Evolutionary conservation across 1,284 basidiomycete genomes (phyloP).

Genomic region (Pseudozyma sp.): DNA sequence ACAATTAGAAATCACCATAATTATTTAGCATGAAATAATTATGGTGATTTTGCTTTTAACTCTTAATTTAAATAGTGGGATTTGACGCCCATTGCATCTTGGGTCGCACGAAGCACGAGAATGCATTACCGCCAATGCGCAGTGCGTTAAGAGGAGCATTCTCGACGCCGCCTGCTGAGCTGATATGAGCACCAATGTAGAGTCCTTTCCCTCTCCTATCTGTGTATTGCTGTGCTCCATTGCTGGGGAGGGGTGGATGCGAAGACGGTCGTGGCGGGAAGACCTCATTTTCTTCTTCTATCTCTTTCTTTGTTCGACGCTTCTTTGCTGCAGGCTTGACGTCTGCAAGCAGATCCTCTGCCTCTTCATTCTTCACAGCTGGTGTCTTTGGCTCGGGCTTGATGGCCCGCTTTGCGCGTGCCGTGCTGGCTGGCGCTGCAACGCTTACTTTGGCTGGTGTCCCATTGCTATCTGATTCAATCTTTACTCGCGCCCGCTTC

Average conservation of each 20-base stretch:
- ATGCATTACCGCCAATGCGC: constrained; percentile 78
- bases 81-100: constrained; percentile 83
- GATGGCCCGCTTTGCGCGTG: constrained; percentile 1
- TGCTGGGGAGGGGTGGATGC: neutral
- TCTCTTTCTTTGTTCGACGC: constrained; percentile 25
- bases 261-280: constrained; percentile 28
- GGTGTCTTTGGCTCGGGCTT: neutral
- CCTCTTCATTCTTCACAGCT: constrained; percentile 8
- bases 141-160: constrained; percentile 78
- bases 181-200: constrained; percentile 81
- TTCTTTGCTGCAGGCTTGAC: constrained; percentile 14
- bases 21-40: too few relatives aligned
- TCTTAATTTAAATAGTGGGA: too few relatives aligned
- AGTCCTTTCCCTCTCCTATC: constrained; percentile 24
- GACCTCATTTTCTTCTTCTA: constrained; percentile 12
- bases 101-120: constrained; percentile 85
- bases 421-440: neutral
- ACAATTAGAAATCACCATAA: too few relatives aligned
- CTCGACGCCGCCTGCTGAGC: constrained; percentile 81
- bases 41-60: too few relatives aligned
- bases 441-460: neutral
- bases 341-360: neutral
- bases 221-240: neutral
- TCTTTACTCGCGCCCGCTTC: constrained; percentile 18
- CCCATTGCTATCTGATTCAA: neutral